A percentile compares a stretch with the other conserved stretches of the same genome.
Evolutionary conservation across 2,329 filamentous ascomycete genomes (phyloP).

Genomic region (Aspergillus chevalieri): DNA sequence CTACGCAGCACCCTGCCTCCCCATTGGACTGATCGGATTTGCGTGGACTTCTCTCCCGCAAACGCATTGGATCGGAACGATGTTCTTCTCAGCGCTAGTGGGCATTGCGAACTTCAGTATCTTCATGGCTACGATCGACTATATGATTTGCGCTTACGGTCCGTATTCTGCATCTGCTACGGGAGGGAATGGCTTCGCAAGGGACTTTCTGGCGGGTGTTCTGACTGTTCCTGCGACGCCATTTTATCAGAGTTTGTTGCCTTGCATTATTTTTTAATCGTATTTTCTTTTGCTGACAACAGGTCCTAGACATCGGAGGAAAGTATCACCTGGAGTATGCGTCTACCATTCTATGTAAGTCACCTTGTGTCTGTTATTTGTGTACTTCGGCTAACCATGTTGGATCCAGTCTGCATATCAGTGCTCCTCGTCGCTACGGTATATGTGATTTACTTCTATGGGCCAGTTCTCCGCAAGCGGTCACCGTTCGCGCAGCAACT

Average conservation of each 20-base stretch:
- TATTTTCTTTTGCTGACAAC: slow-evolving; percentile 1
- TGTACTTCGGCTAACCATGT: background rate
- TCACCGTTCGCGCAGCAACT: slow-evolving; percentile 60
- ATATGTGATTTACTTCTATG: slow-evolving; percentile 60
- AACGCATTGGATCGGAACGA: slow-evolving; percentile 39
- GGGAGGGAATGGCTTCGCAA: slow-evolving; percentile 58
- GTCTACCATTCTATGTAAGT: slow-evolving; percentile 52
- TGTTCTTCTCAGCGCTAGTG: slow-evolving; percentile 7
- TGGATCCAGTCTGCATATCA: slow-evolving; percentile 45
- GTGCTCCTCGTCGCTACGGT: slow-evolving; percentile 54
- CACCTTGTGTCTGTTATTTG: too few relatives aligned
- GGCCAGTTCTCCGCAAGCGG: slow-evolving; percentile 51
- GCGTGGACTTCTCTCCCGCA: slow-evolving; percentile 53
- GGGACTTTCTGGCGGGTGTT: slow-evolving; percentile 56
- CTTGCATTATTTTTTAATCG: too few relatives aligned
- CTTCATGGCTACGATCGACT: slow-evolving; percentile 43
- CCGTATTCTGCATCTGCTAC: slow-evolving; percentile 57
- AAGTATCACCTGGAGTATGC: slow-evolving; percentile 52
- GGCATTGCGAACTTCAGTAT: slow-evolving; percentile 7
- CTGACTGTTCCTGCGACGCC: slow-evolving; percentile 52
- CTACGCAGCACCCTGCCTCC: slow-evolving; percentile 50
- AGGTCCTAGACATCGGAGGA: slow-evolving; percentile 44
- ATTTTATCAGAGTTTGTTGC: slow-evolving; percentile 22
- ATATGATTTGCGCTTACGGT: slow-evolving; percentile 59
- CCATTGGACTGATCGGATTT: slow-evolving; percentile 54